A percentile compares a stretch with the other conserved stretches of the same genome.
Conservation (phyloP, 2,329 filamentous ascomycete species). For the Oidium heveae region DNA sequence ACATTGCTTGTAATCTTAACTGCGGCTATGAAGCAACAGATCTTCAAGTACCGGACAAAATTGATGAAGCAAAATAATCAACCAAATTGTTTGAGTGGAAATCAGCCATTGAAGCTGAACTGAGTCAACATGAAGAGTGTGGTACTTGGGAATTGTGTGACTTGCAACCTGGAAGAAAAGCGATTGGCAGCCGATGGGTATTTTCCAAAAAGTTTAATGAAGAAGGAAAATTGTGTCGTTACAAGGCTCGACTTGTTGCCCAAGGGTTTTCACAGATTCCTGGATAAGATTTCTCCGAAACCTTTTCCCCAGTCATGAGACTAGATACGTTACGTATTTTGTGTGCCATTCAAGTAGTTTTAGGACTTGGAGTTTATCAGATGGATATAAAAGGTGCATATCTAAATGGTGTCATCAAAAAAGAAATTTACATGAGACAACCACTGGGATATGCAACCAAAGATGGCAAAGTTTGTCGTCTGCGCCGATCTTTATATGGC, state of each 20-base stretch:
- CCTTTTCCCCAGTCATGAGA: neutral
- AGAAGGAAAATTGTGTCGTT: neutral
- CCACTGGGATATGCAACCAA: neutral
- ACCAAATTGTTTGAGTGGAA: neutral
- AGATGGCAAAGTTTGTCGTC: neutral
- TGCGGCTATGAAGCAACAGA: neutral
- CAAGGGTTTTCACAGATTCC: neutral
- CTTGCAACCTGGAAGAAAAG: neutral
- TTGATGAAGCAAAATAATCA: neutral
- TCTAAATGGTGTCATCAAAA: neutral
- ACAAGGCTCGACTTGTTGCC: neutral
- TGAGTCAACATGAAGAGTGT: neutral
- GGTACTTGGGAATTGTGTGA: neutral
- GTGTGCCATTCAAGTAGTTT: neutral
- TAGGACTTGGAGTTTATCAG: neutral
- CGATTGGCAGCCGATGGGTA: neutral
- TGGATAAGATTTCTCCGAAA: neutral
- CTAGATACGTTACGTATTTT: neutral
- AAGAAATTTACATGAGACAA: neutral
- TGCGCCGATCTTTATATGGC: neutral
- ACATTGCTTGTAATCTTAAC: neutral
- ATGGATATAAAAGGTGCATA: neutral
- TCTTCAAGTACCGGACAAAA: neutral
- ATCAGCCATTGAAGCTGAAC: neutral
- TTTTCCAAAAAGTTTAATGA: neutral